Evolutionary conservation across 129 eudicot genomes (phyloP).

Genomic region (Dittrichia graveolens): DNA sequence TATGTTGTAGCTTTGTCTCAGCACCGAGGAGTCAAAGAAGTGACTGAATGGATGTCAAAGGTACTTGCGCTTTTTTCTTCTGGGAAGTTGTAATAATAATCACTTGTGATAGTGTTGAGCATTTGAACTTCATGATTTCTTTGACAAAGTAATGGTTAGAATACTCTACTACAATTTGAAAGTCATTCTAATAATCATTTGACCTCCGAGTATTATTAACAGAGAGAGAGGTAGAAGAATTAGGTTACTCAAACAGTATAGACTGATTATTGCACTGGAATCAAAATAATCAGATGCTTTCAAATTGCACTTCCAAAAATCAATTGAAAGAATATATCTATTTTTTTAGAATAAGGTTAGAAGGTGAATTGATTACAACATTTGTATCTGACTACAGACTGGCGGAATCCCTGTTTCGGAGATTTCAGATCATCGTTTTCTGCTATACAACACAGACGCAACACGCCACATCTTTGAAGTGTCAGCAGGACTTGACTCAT

Average conservation of each 20-base stretch:
- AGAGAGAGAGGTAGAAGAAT: too few relatives aligned
- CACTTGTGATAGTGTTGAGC: too few relatives aligned
- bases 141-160: too few relatives aligned
- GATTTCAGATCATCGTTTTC: conserved; percentile 78
- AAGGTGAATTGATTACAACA: neutral
- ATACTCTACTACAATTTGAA: too few relatives aligned
- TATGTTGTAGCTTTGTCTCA: conserved; percentile 92
- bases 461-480: conserved; percentile 90
- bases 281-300: neutral
- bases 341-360: neutral
- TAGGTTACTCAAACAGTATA: neutral
- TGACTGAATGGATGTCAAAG: conserved; percentile 99
- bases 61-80: conserved; percentile 33
- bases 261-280: neutral
- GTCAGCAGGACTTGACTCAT: conserved; percentile 83
- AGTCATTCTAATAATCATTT: too few relatives aligned
- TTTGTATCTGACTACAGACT: conserved; percentile 47
- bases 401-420: conserved; percentile 80
- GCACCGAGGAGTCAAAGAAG: conserved; percentile 94
- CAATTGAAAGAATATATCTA: neutral
- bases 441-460: conserved; percentile 76
- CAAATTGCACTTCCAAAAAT: neutral
- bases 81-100: neutral
- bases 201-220: too few relatives aligned
- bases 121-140: too few relatives aligned